Evolutionary conservation across 2,329 filamentous ascomycete species (phyloP), one percentile per base, ranked within the genome.

Genomic region (Microdochium nivale): DNA sequence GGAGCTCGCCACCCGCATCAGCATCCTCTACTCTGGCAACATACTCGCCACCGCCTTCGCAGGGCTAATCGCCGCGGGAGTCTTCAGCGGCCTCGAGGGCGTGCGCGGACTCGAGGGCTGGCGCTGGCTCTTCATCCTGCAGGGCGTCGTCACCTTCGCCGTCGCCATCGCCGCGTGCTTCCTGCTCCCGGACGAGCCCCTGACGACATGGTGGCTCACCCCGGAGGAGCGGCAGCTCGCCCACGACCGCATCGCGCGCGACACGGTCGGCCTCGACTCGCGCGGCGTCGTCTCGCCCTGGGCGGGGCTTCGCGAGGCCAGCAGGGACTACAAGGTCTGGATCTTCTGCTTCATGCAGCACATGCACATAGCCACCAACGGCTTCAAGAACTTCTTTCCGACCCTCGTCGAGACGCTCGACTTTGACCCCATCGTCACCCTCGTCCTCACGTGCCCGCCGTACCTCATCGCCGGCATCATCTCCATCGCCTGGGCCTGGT

Each of bases 141-240:
- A 82, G 67, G 84, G 84, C 1, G 68, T 84, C 3, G 71, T 74
- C 0, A 86, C 83, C 0, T 72, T 84, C 2, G 2, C 86, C 1
- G 73, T 86, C n/a, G 84, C 81, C 1, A 57, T 84, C 3, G 64
- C 72, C 1, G 80, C 76, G 3, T 86, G 82, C 67, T 87, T 80
- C 77, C 53, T 74, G 30, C 70, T 73, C 14, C 72, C 69, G 8
- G 46, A 47, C 46, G 24, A 27, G 24, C 46, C 46, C 25, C 70
- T 62, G 62, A 63, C 62, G 16, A 73, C 73, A 21, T 65, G 74
- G 24, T 63, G 67, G 46, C 46, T 47, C 4, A 47, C 46, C 24
- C 11, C 14, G 25, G 25, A 9, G 24, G 46, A 47, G 46, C 46
- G 25, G 14, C 24, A 47, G 25, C 24, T 47, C 23, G 46, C 46